Conservation (phyloP, 202 grass and related monocot species). For the Zizania palustris region DNA sequence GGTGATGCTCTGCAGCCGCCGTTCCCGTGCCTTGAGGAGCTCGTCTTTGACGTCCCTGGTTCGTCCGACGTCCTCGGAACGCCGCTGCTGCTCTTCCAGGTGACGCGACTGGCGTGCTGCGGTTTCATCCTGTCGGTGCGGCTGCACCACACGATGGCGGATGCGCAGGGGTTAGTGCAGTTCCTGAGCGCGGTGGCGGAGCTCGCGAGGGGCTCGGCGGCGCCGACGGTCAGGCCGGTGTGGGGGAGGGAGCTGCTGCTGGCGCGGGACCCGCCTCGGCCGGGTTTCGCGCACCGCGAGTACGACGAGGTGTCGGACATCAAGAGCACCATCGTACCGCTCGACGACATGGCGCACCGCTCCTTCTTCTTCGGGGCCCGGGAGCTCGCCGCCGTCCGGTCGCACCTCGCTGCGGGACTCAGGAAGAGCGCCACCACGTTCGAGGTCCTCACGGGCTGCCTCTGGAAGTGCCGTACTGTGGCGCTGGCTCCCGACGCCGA, state of each 20-base stretch:
- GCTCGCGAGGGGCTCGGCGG: constrained; percentile 52
- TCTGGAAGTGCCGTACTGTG: constrained; percentile 73
- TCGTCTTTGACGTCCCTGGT: constrained; percentile 79
- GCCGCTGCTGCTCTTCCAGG: constrained; percentile 78
- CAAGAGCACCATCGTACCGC: constrained; percentile 69
- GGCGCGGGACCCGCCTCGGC: constrained; percentile 51
- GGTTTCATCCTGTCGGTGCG: constrained; percentile 76
- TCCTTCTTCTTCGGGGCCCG: constrained; percentile 70
- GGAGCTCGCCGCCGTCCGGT: constrained; percentile 56
- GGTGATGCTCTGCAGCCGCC: constrained; percentile 71
- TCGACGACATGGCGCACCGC: constrained; percentile 85
- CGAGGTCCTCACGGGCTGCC: constrained; percentile 69
- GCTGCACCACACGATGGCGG: constrained; percentile 76
- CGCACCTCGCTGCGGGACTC: constrained; percentile 44
- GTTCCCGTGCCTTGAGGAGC: constrained; percentile 76
- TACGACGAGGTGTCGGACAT: constrained; percentile 81
- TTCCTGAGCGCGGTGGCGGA: constrained; percentile 73
- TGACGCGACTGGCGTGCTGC: constrained; percentile 76
- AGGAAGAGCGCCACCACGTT: constrained; percentile 61
- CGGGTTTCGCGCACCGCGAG: constrained; percentile 67
- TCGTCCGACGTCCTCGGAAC: constrained; percentile 57
- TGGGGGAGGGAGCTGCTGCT: constrained; percentile 59
- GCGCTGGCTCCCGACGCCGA: constrained; percentile 60
- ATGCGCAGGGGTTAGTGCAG: constrained; percentile 77
- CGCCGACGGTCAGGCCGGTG: constrained; percentile 54